phyloP scores from a whole-genome alignment of 306 rosid species.

The Rosa chinensis region DNA sequence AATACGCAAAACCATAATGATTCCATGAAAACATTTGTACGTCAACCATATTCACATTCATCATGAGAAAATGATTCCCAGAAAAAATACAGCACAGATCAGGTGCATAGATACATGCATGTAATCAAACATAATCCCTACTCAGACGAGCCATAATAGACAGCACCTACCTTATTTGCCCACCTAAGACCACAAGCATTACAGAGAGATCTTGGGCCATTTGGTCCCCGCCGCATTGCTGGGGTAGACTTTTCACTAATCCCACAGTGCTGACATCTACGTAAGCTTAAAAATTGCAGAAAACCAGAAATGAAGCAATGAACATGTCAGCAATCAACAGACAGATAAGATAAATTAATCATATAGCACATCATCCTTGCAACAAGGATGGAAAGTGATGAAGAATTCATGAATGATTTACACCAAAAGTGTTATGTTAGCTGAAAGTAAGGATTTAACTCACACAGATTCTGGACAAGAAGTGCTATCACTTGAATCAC shows the following conservation, averaged over 20 bases:
- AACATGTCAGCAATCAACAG: constrained; percentile 19
- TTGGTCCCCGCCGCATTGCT: constrained; percentile 91
- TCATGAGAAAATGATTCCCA: not conserved
- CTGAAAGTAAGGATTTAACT: constrained; percentile 37
- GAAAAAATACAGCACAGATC: not conserved
- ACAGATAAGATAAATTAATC: not conserved
- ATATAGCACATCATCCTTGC: not conserved
- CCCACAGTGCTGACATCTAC: constrained; percentile 80
- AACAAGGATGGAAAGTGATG: not conserved
- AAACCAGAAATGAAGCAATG: constrained; percentile 1
- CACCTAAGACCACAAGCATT: constrained; percentile 92
- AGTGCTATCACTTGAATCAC: constrained; percentile 54
- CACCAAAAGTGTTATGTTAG: not conserved
- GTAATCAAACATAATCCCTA: not conserved
- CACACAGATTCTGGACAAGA: constrained; percentile 57
- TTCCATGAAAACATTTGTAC: not conserved
- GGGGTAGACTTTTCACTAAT: constrained; percentile 73
- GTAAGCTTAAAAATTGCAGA: constrained; percentile 11
- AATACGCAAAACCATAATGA: not conserved
- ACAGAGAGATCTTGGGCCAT: constrained; percentile 90
- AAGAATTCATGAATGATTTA: not conserved
- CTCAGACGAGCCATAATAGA: not conserved
- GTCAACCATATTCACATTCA: not conserved
- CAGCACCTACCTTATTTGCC: constrained; percentile 70
- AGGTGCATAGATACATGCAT: not conserved